phyloP scores from a whole-genome alignment of 352 stramenopile species.

The Phytophthora podocarpi region DNA sequence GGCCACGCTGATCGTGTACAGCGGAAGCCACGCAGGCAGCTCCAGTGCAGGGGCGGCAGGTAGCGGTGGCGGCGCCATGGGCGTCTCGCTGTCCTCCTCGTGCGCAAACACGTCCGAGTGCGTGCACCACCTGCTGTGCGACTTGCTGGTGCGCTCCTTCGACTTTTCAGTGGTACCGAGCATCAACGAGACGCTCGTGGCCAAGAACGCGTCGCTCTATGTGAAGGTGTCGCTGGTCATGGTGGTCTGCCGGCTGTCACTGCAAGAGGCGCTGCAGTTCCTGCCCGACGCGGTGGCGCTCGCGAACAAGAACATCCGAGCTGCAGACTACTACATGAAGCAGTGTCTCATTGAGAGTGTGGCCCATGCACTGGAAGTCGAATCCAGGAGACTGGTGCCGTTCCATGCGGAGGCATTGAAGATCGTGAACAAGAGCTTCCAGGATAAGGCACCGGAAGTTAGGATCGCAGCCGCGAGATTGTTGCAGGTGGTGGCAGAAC shows the following conservation, averaged over 20 bases:
- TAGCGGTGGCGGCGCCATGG: slow-evolving; percentile 41
- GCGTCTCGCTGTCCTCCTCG: slow-evolving; percentile 59
- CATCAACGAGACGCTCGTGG: slow-evolving; percentile 58
- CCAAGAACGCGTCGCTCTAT: slow-evolving; percentile 68
- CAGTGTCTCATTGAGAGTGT: slow-evolving; percentile 77
- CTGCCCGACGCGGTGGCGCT: slow-evolving; percentile 71
- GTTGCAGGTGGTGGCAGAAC: slow-evolving; percentile 64
- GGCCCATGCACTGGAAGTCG: slow-evolving; percentile 54
- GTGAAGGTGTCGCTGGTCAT: slow-evolving; percentile 74
- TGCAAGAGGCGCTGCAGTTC: slow-evolving; percentile 70
- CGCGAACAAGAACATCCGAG: slow-evolving; percentile 57
- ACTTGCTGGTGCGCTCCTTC: slow-evolving; percentile 75
- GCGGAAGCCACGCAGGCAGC: slow-evolving; percentile 45
- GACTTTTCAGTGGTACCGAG: slow-evolving; percentile 65
- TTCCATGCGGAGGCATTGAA: slow-evolving; percentile 76
- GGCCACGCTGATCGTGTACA: slow-evolving; percentile 74
- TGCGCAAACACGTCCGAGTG: slow-evolving; percentile 63
- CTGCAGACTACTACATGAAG: slow-evolving; percentile 82
- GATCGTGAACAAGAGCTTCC: slow-evolving; percentile 67
- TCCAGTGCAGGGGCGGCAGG: slow-evolving; percentile 24
- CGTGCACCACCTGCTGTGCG: slow-evolving; percentile 69
- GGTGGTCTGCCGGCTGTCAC: slow-evolving; percentile 60
- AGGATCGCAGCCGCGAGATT: slow-evolving; percentile 62
- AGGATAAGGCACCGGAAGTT: slow-evolving; percentile 83
- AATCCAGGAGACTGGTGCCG: slow-evolving; percentile 40